These are phyloP conservation scores for Tephrocybe sp. DNA, from an alignment of 768 basidiomycete species.

Conservation along the genomic window DNA sequence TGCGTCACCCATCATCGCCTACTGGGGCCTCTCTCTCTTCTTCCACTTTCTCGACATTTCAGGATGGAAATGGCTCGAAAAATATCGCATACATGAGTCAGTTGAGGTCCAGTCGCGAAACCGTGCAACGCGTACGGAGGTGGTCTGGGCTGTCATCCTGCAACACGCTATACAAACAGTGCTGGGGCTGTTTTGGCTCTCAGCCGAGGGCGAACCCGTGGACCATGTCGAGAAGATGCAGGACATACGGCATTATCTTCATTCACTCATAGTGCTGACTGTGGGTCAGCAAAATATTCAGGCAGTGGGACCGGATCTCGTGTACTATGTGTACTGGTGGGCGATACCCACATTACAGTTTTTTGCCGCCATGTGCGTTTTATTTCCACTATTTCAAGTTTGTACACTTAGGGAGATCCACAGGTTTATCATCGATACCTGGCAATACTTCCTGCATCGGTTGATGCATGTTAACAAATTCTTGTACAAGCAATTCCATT, in stretches of 20 bases:
- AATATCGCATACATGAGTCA: slow-evolving; percentile 86
- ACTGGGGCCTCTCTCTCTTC: slow-evolving; percentile 80
- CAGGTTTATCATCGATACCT: slow-evolving; percentile 94
- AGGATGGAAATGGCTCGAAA: slow-evolving; percentile 74
- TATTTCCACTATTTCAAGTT: slow-evolving; percentile 1
- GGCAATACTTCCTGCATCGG: slow-evolving; percentile 97
- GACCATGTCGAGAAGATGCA: slow-evolving; percentile 46
- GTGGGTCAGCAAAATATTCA: slow-evolving; percentile 45
- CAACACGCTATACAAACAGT: slow-evolving; percentile 87
- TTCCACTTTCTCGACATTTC: slow-evolving; percentile 85
- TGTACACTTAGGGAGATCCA: background rate
- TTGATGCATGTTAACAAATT: slow-evolving; percentile 88
- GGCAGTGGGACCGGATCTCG: slow-evolving; percentile 35
- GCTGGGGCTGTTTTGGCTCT: slow-evolving; percentile 70
- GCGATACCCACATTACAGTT: slow-evolving; percentile 74
- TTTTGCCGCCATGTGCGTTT: slow-evolving; percentile 79
- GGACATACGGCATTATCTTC: slow-evolving; percentile 39
- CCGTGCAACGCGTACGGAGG: slow-evolving; percentile 66
- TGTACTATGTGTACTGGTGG: slow-evolving; percentile 91
- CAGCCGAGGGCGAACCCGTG: slow-evolving; percentile 34
- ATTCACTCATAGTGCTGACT: slow-evolving; percentile 32
- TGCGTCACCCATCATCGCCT: slow-evolving; percentile 72
- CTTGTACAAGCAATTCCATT: slow-evolving; percentile 90
- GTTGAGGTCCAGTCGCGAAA: slow-evolving; percentile 76
- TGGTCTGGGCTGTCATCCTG: slow-evolving; percentile 77